These are phyloP conservation scores for Tolypocladium endophyticum DNA, from an alignment of 2,329 filamentous ascomycete genomes.

Conservation along the genomic window DNA sequence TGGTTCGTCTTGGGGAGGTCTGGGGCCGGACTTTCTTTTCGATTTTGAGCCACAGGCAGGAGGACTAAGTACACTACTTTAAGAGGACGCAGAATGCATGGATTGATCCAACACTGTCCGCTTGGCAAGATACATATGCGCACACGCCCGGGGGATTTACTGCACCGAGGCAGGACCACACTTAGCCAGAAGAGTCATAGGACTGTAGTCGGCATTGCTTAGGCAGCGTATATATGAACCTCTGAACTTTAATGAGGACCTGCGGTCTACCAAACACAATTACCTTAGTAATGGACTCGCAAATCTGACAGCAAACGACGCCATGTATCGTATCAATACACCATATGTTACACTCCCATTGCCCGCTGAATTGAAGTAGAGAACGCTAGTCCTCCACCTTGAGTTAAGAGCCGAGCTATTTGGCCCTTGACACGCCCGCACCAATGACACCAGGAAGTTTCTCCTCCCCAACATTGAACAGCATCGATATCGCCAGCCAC, in stretches of 20 bases:
- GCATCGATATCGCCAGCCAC: slow-evolving; percentile 60
- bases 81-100: too few relatives aligned
- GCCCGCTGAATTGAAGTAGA: background rate
- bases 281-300: background rate
- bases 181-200: background rate
- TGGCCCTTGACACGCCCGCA: slow-evolving; percentile 76
- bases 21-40: background rate
- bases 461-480: slow-evolving; percentile 77
- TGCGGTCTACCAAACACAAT: background rate
- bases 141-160: background rate
- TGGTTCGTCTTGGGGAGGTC: background rate
- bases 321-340: slow-evolving; percentile 1
- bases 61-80: background rate
- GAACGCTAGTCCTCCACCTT: background rate
- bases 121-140: too few relatives aligned
- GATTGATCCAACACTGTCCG: too few relatives aligned
- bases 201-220: background rate
- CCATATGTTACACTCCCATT: background rate
- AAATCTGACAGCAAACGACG: background rate
- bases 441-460: slow-evolving; percentile 89
- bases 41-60: background rate
- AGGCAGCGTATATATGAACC: background rate
- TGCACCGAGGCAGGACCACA: background rate
- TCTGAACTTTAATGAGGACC: background rate
- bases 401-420: slow-evolving; percentile 23